A percentile compares a stretch with the other conserved stretches of the same genome.
These are phyloP conservation scores for Saccharomyces pastorianus DNA, from an alignment of 1,139 yeast genomes.

Conservation along the genomic window DNA sequence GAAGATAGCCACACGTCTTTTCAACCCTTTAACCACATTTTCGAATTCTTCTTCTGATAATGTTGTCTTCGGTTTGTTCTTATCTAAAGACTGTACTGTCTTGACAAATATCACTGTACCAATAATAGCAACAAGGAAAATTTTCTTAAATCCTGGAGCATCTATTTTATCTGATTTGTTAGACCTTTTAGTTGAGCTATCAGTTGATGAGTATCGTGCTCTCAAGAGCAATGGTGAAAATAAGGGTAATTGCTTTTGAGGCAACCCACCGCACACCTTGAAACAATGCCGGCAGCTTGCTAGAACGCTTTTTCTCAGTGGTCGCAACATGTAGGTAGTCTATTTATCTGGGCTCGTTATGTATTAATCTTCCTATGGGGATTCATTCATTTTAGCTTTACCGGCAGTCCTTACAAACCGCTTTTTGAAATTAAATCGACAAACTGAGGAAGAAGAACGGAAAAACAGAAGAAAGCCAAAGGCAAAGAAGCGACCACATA, in stretches of 20 bases:
- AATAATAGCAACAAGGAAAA: constrained; percentile 42
- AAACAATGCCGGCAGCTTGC: not conserved
- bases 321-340: not conserved
- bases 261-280: not conserved
- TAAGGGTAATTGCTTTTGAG: not conserved
- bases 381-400: not conserved
- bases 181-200: not conserved
- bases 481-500: not conserved
- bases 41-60: constrained; percentile 59
- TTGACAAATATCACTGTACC: constrained; percentile 48
- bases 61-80: constrained; percentile 44
- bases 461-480: not conserved
- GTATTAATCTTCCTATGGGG: not conserved
- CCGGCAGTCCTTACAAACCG: not conserved
- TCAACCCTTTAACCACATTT: constrained; percentile 41
- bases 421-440: not conserved
- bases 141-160: constrained; percentile 41
- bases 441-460: not conserved
- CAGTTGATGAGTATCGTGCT: not conserved
- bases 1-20: constrained; percentile 45
- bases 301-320: not conserved
- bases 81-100: constrained; percentile 47
- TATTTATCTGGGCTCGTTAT: not conserved
- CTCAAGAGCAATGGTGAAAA: not conserved
- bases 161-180: not conserved